Percentiles rank a stretch among this genome's conserved stretches.
Conservation (phyloP, 495 filamentous ascomycete genomes). For the Aspergillus heteromorphus region DNA sequence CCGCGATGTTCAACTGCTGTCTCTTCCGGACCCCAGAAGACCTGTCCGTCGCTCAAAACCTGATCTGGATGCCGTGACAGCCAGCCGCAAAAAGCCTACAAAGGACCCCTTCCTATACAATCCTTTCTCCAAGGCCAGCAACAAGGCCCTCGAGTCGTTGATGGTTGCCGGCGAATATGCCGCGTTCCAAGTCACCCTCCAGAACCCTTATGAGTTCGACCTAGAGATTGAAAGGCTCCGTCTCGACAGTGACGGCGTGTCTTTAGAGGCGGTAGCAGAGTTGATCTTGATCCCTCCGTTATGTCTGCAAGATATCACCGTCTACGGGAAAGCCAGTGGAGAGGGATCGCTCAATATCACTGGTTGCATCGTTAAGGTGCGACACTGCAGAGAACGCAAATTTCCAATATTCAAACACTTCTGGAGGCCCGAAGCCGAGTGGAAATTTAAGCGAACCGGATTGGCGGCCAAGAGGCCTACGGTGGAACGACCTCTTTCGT, state of each 20-base stretch:
- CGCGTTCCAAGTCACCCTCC: constrained; percentile 72
- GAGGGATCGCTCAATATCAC: constrained; percentile 66
- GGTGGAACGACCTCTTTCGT: constrained; percentile 50
- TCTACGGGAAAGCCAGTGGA: constrained; percentile 61
- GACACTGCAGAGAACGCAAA: constrained; percentile 69
- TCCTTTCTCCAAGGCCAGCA: constrained; percentile 68
- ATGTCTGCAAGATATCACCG: constrained; percentile 68
- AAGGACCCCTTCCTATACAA: constrained; percentile 92
- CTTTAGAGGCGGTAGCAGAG: constrained; percentile 60
- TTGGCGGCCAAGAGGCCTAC: constrained; percentile 53
- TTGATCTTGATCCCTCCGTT: constrained; percentile 70
- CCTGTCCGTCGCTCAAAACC: constrained; percentile 67
- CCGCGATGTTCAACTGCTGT: constrained; percentile 66
- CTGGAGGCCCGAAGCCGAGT: constrained; percentile 66
- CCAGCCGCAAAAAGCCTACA: constrained; percentile 42
- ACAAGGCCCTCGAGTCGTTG: constrained; percentile 55
- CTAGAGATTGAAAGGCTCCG: constrained; percentile 77
- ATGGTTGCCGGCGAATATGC: constrained; percentile 73
- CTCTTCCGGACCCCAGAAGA: constrained; percentile 45
- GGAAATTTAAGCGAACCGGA: constrained; percentile 71
- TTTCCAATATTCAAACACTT: constrained; percentile 78
- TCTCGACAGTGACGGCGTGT: constrained; percentile 65
- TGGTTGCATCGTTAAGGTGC: constrained; percentile 74
- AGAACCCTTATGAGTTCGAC: constrained; percentile 93
- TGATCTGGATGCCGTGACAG: constrained; percentile 60